Evolutionary conservation across 495 filamentous ascomycete species (phyloP), one percentile per base, ranked within the genome.

Genomic region (Penicillium simplicissimum): DNA sequence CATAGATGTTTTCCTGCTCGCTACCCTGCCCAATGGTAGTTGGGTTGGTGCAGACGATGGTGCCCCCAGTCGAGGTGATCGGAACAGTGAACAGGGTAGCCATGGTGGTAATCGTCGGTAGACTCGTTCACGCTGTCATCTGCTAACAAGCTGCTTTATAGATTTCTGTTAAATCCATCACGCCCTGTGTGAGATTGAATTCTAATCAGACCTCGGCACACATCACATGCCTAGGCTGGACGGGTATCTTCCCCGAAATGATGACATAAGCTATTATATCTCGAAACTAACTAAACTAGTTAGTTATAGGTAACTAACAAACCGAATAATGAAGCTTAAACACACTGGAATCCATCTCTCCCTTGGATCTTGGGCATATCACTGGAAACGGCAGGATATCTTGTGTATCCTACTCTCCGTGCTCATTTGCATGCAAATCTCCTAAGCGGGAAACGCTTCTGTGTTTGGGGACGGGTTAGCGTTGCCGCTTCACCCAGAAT

Each of bases 41-140:
- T 8, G 86, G 85, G 33, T 81, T 77, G 25, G 87, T 87, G 80
- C 82, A 86, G 55, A 72, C 68, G 52, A 90, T 78, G 57, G 67
- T 70, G 61, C 86, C 84, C 47, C 78, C 79, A 6, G 79, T 77
- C 5, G 76, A 71, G 54, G 69, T 34, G 69, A 82, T 76, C 28
- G 78, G 76, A 49, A 83, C 55, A 4, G 74, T 79, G 68, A 83
- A 83, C 23, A 81, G 73, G 6, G 74, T 48, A 23, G 76, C 45
- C 68, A 71, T 71, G 60, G 36, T 67, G 34, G 8, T 31, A 31
- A 23, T 13, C 5, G 36, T 6, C 14, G 11, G 23, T 49, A 31
- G 14, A 31, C 3, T 31, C 11, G 11, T 8, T 48, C 28, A n/a
- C 23, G 15, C 23, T 49, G 28, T 49, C 14, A 28, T 5, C 14